Evolutionary conservation across 2,329 filamentous ascomycete genomes (phyloP), one percentile per base, ranked within the genome.

Genomic region (Colletotrichum costaricense): DNA sequence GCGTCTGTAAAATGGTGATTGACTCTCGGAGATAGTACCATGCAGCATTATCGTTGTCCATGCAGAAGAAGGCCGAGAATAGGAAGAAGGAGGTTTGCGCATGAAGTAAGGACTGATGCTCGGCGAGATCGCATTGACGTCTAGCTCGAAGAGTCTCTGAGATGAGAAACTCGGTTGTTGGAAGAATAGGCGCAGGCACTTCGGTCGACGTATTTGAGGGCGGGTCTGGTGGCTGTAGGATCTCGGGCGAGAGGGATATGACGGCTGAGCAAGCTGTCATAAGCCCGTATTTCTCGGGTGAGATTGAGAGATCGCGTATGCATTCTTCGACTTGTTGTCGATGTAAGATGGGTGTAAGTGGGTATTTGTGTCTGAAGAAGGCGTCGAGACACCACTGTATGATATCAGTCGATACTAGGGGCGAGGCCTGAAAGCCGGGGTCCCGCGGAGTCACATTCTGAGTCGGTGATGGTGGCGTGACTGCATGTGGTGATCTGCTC

Each of bases 301-400:
- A 49, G 42, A 19, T 9, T 9, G 42, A 49, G 16, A 49, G 42
- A 19, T 49, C 42, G 6, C 19, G 16, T n/a, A n/a, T 49, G 7
- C 42, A 49, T n/a, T 49, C 42, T 3, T 78, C 73, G 6, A 78
- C 72, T 2, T 76, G n/a, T 11, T 69, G 67, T 1, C 75, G 77
- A 58, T 81, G 66, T 1, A 82, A 28, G 16, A 82, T 78, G 0
- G 81, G 81, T 19, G 80, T 82, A 3, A 82, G 78, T 0, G 80
- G 79, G 22, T 82, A 82, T 63, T 82, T 82, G 63, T 82, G 80
- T 33, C 73, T 77, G 58, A 82, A 81, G 28, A 80, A 82, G 1
- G 77, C 80, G 57, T 81, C 76, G 0, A 82, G 49, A 22, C 78
- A 81, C 58, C 76, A 76, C 52, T 42, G 63, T 19, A 81, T 67